Conservation (phyloP, 2,329 filamentous ascomycete genomes). For the Anisogramma anomala region DNA sequence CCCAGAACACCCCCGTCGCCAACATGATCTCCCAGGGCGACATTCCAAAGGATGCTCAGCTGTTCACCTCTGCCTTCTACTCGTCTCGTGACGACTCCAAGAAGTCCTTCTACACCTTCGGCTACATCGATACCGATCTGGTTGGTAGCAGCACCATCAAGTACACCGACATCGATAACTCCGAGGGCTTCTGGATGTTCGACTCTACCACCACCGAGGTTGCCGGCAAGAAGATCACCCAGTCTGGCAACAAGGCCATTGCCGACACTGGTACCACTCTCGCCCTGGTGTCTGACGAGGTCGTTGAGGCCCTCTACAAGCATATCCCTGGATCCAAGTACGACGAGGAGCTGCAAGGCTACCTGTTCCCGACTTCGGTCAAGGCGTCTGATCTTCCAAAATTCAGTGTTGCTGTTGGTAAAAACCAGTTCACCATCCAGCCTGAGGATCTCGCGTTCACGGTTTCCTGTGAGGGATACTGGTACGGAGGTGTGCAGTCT, state of each 20-base stretch:
- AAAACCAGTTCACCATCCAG: slow-evolving; percentile 46
- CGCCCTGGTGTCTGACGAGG: slow-evolving; percentile 49
- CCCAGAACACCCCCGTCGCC: slow-evolving; percentile 51
- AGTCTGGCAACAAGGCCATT: slow-evolving; percentile 51
- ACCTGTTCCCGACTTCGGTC: slow-evolving; percentile 46
- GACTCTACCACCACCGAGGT: slow-evolving; percentile 44
- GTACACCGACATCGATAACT: slow-evolving; percentile 52
- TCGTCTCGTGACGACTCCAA: slow-evolving; percentile 38
- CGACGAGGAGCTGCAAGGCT: slow-evolving; percentile 47
- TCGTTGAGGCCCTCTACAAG: slow-evolving; percentile 51
- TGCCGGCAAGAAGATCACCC: slow-evolving; percentile 40
- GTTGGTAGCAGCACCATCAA: slow-evolving; percentile 42
- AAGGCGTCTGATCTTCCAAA: slow-evolving; percentile 43
- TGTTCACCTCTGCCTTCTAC: slow-evolving; percentile 56
- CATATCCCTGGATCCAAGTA: slow-evolving; percentile 51
- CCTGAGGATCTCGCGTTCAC: slow-evolving; percentile 26
- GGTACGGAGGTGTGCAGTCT: slow-evolving; percentile 56
- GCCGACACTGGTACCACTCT: slow-evolving; percentile 63
- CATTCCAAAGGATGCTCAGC: slow-evolving; percentile 36
- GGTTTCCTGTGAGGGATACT: slow-evolving; percentile 33
- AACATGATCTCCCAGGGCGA: slow-evolving; percentile 49
- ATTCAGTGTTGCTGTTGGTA: slow-evolving; percentile 52
- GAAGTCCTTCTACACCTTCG: slow-evolving; percentile 60
- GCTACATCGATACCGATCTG: slow-evolving; percentile 55
- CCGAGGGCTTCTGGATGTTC: slow-evolving; percentile 58